Evolutionary conservation across 176 grass and related monocot species (phyloP).

Genomic region (Musa beccarii): DNA sequence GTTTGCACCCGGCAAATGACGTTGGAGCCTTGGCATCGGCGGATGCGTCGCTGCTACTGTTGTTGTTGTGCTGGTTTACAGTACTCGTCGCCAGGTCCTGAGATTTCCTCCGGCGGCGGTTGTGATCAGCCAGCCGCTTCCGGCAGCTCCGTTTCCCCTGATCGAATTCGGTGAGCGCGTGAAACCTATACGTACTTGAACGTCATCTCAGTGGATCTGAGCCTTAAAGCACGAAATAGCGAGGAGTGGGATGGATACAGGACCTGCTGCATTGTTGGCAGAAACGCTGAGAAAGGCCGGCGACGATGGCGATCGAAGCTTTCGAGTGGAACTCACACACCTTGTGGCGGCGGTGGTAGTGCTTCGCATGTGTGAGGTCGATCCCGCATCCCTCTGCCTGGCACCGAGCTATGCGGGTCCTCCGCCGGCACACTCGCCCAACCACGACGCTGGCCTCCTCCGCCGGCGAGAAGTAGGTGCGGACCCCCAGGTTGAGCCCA

Average conservation of each 20-base stretch:
- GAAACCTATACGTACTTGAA: background rate
- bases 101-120: constrained; percentile 5
- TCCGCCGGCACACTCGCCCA: background rate
- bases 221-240: background rate
- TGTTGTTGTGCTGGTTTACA: background rate
- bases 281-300: constrained; percentile 17
- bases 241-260: background rate
- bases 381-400: constrained; percentile 17
- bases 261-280: constrained; percentile 21
- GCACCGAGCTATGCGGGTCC: constrained; percentile 8
- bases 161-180: background rate
- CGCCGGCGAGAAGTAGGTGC: constrained; percentile 12
- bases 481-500: constrained; percentile 13
- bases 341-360: constrained; percentile 24
- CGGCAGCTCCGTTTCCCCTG: constrained; percentile 8
- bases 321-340: constrained; percentile 22
- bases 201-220: too few relatives aligned
- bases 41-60: background rate
- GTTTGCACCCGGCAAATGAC: background rate
- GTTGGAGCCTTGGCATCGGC: background rate
- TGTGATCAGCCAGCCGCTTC: constrained; percentile 8
- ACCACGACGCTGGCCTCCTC: background rate
- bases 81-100: background rate
- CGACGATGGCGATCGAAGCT: constrained; percentile 3
- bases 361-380: constrained; percentile 17